Conservation (phyloP, 2,329 filamentous ascomycete species). For the Fusarium concolor region DNA sequence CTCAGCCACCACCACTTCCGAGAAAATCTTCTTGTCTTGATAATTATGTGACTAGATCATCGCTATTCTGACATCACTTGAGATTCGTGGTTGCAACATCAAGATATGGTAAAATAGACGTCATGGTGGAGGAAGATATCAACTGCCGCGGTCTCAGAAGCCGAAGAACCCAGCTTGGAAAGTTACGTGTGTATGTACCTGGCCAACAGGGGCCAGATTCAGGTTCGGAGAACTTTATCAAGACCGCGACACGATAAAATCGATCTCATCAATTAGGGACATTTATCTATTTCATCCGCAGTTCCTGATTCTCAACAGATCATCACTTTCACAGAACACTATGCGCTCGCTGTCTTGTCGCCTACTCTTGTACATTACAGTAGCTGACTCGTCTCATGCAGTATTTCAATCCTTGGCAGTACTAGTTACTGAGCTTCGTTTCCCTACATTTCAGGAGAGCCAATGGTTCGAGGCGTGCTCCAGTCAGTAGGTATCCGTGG, state of each 20-base stretch:
- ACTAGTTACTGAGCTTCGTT: conserved; percentile 8
- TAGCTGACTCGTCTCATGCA: conserved; percentile 21
- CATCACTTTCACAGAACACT: background rate
- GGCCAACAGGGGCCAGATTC: background rate
- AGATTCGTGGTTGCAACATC: conserved; percentile 12
- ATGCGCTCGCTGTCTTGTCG: background rate
- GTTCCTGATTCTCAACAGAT: background rate
- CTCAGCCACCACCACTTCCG: background rate
- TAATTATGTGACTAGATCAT: conserved; percentile 2
- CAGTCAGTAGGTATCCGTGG: conserved; percentile 22
- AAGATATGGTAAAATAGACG: conserved; percentile 20
- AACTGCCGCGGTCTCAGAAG: conserved; percentile 21
- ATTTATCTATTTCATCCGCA: background rate
- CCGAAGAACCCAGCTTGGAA: conserved; percentile 7
- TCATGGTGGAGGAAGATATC: conserved; percentile 21
- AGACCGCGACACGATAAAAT: background rate
- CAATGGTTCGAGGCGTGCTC: conserved; percentile 30
- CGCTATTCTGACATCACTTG: conserved; percentile 23
- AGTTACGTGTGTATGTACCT: conserved; percentile 2
- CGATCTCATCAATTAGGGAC: conserved; percentile 1
- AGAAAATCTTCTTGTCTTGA: background rate
- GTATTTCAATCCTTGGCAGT: conserved; percentile 19
- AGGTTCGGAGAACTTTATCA: background rate
- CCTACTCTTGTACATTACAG: background rate
- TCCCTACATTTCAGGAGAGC: conserved; percentile 35